Base-by-base conservation (phyloP, 139 green algal species). In the Gonium pectorale region DNA sequence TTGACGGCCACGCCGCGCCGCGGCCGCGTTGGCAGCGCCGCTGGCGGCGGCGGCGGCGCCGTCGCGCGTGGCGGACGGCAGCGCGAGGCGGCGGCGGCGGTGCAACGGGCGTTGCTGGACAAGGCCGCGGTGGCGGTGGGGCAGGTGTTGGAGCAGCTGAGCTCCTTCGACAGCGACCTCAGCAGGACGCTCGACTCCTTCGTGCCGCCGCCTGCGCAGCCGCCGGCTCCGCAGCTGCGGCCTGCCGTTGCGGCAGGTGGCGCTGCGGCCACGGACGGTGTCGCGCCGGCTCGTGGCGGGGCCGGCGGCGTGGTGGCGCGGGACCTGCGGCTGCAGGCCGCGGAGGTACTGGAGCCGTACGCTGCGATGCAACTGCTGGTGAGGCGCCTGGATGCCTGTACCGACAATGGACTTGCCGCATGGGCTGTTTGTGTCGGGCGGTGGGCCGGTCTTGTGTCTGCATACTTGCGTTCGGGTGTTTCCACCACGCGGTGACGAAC, bases 351-450 rank as follows among this genome's bases (percentile, higher is more conserved):
- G 63, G 78, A 84, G 78, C 62, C 63, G 44, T 84, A 84, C 35
- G 78, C 78, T 17, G 78, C 63, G 5, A 51, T 84, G 44, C 78
- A 84, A 31, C 62, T 84, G 22, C 62, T 75, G 78, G 78, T 84
- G 63, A 22, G 78, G n/a, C n/a, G n/a, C 31, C 24, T 15, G 59
- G 59, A 26, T 56, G 49, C 19, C 49, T 15, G 49, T 56, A 26
- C 49, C 49, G 49, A 15, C 17, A 26, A 56, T 15, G 49, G 49
- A 26, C 49, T 56, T 19, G 19, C 49, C 19, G 49, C 19, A 15
- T 56, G 49, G 17, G 17, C n/a, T n/a, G n/a, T n/a, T n/a, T n/a
- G n/a, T n/a, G n/a, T n/a, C n/a, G n/a, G n/a, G n/a, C n/a, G n/a
- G n/a, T n/a, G n/a, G n/a, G n/a, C n/a, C n/a, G n/a, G n/a, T n/a